A percentile compares a stretch with the other conserved stretches of the same genome.
phyloP scores from a whole-genome alignment of 1,139 yeast species.

The Debaryomyces robertsiae region DNA sequence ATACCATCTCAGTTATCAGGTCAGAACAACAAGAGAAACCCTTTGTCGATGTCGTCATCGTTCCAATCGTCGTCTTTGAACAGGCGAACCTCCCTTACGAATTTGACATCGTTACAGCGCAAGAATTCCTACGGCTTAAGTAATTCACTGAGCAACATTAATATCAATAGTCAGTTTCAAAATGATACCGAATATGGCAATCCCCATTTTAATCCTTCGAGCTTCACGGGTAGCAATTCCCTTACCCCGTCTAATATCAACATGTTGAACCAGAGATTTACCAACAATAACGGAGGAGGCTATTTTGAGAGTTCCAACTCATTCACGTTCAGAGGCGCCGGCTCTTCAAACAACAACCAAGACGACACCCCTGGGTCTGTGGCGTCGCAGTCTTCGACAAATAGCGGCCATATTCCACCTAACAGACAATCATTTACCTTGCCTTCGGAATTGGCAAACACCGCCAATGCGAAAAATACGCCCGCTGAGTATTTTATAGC shows the following conservation, averaged over 20 bases:
- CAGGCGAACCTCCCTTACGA: slow-evolving; percentile 24
- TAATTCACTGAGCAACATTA: slow-evolving; percentile 30
- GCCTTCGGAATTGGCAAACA: slow-evolving; percentile 12
- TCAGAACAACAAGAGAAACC: slow-evolving; percentile 20
- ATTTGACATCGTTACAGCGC: slow-evolving; percentile 19
- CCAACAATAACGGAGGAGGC: slow-evolving; percentile 23
- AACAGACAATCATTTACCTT: slow-evolving; percentile 14
- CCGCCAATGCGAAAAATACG: slow-evolving; percentile 7
- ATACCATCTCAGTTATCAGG: slow-evolving; percentile 15
- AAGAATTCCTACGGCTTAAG: slow-evolving; percentile 17
- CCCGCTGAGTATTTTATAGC: slow-evolving; percentile 18
- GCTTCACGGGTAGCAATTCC: slow-evolving; percentile 18
- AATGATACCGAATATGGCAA: neutral
- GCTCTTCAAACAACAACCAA: slow-evolving; percentile 13
- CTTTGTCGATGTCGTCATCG: slow-evolving; percentile 19
- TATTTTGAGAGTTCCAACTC: slow-evolving; percentile 32
- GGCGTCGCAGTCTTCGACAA: slow-evolving; percentile 24
- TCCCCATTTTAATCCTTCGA: slow-evolving; percentile 4
- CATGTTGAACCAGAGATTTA: slow-evolving; percentile 30
- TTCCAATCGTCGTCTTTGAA: slow-evolving; percentile 25
- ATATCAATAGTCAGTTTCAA: slow-evolving; percentile 25
- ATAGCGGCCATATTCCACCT: slow-evolving; percentile 11
- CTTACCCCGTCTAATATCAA: slow-evolving; percentile 33
- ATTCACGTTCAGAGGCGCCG: slow-evolving; percentile 16
- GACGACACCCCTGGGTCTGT: slow-evolving; percentile 29